Conservation (phyloP, 2,329 filamentous ascomycete genomes). For the Teratosphaeria pseudoeucalypti region DNA sequence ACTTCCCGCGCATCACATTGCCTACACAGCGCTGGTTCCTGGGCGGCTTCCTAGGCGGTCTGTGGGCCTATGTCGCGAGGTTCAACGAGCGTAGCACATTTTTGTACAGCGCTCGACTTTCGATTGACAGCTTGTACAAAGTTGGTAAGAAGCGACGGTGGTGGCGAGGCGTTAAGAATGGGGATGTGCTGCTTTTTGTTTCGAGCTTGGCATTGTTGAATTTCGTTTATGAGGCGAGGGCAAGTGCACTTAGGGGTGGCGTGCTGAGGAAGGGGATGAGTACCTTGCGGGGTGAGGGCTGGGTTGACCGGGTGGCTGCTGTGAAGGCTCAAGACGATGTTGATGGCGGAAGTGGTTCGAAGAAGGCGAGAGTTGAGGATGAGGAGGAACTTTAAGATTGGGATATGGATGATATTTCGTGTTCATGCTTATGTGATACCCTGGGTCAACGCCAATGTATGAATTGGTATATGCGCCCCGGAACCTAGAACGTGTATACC, state of each 20-base stretch:
- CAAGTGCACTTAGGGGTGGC: constrained; percentile 55
- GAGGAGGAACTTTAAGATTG: constrained; percentile 9
- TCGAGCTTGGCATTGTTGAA: constrained; percentile 68
- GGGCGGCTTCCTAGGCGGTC: constrained; percentile 71
- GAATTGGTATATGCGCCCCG: background rate
- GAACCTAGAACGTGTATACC: background rate
- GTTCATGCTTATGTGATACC: background rate
- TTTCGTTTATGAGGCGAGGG: constrained; percentile 63
- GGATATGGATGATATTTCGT: background rate
- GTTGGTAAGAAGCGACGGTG: constrained; percentile 82
- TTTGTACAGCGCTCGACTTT: constrained; percentile 67
- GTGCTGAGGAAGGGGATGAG: constrained; percentile 62
- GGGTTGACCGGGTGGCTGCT: constrained; percentile 41
- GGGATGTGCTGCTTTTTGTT: constrained; percentile 78
- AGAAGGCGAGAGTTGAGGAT: constrained; percentile 7
- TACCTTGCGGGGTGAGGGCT: constrained; percentile 66
- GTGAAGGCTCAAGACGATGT: background rate
- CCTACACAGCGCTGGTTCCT: constrained; percentile 83
- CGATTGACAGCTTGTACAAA: constrained; percentile 79
- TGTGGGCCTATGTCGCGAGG: constrained; percentile 73
- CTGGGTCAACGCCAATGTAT: background rate
- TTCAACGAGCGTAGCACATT: constrained; percentile 57
- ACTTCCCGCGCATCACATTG: constrained; percentile 63
- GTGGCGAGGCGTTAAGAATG: constrained; percentile 73
- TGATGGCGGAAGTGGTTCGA: background rate